A percentile compares a stretch with the other conserved stretches of the same genome.
Conservation (phyloP, 768 basidiomycete species). For the Chlorophyllum brunneum region DNA sequence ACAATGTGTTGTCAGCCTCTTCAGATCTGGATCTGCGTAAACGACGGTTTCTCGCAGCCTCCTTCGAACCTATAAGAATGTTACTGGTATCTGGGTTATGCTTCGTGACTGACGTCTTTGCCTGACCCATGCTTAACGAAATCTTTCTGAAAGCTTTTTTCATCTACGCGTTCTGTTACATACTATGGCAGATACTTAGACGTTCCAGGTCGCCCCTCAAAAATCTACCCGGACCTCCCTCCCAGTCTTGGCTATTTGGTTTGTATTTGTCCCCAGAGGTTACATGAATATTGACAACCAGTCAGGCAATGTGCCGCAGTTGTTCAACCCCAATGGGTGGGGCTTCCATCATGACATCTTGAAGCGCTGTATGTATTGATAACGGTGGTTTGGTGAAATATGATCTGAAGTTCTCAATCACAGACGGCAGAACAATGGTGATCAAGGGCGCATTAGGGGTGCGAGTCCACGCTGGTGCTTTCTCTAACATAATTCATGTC, state of each 20-base stretch:
- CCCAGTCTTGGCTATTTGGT: neutral
- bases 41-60: no score
- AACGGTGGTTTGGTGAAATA: neutral
- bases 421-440: constrained; percentile 29
- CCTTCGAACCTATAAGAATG: no score
- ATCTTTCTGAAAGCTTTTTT: neutral
- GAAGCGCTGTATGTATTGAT: constrained; percentile 25
- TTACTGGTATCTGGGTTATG: neutral
- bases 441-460: constrained; percentile 34
- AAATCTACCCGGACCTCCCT: constrained; percentile 4
- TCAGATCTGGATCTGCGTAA: no score
- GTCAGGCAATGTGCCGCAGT: constrained; percentile 30
- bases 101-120: no score
- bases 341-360: constrained; percentile 31
- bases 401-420: neutral
- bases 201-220: neutral
- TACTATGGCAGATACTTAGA: neutral
- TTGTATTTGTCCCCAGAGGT: neutral
- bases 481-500: neutral
- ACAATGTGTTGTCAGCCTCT: no score
- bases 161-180: neutral
- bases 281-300: neutral
- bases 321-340: constrained; percentile 32
- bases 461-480: constrained; percentile 6
- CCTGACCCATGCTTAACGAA: neutral